Evolutionary conservation across 2,329 filamentous ascomycete species (phyloP).

Genomic region (Coleophoma cylindrospora): DNA sequence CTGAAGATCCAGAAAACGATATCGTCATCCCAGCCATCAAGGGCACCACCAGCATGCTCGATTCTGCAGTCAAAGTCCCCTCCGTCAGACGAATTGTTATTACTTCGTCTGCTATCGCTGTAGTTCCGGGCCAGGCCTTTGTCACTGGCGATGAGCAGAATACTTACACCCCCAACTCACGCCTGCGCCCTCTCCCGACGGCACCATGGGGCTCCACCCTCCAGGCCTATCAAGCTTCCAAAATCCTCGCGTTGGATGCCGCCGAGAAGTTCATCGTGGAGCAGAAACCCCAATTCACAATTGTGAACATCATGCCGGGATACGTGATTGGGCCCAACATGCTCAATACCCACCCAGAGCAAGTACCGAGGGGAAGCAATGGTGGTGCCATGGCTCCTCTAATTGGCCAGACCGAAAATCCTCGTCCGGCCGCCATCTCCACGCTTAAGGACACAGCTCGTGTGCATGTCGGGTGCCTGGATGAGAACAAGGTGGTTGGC

Average conservation of each 20-base stretch:
- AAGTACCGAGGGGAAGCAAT: not conserved
- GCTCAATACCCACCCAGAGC: constrained; percentile 1
- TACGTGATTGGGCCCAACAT: constrained; percentile 9
- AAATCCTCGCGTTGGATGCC: constrained; percentile 19
- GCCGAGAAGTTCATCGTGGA: constrained; percentile 17
- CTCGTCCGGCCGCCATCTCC: not conserved
- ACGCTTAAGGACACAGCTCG: not conserved
- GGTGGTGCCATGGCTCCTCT: not conserved
- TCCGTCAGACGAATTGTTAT: constrained; percentile 2
- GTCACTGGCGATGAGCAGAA: not conserved
- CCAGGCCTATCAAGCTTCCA: constrained; percentile 25
- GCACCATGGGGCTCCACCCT: constrained; percentile 8
- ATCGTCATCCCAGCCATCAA: constrained; percentile 1
- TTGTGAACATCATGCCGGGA: constrained; percentile 12
- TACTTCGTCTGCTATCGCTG: not conserved
- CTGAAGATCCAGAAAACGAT: not conserved
- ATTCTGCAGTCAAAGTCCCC: not conserved
- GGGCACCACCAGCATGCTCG: not conserved
- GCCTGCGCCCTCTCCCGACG: not conserved
- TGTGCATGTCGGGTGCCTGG: constrained; percentile 6
- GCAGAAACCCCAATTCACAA: constrained; percentile 9
- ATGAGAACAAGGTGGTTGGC: constrained; percentile 9
- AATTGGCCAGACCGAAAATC: not conserved
- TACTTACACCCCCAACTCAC: not conserved
- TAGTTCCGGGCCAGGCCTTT: not conserved